These are phyloP conservation scores for Eimeria praecox DNA, from an alignment of 169 alveolate genomes.

Conservation along the genomic window DNA sequence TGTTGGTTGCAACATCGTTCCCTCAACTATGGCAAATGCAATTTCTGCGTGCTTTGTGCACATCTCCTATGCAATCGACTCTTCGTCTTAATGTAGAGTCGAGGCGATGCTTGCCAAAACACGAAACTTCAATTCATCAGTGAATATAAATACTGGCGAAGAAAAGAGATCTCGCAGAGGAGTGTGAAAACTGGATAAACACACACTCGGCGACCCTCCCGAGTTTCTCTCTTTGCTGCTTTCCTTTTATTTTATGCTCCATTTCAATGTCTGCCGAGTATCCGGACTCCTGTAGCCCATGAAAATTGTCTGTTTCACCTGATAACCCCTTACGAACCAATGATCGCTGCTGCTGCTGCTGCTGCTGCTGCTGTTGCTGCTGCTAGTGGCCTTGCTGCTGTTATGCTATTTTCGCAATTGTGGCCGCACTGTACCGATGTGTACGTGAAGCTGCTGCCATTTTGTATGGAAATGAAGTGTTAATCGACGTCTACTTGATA, in stretches of 20 bases:
- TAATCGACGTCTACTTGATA: background rate
- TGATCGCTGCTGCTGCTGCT: background rate
- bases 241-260: background rate
- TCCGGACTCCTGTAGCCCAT: background rate
- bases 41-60: conserved; percentile 8
- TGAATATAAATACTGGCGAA: background rate
- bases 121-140: background rate
- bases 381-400: background rate
- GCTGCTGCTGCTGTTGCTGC: background rate
- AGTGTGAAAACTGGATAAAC: background rate
- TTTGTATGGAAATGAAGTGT: background rate
- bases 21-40: background rate
- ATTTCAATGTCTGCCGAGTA: background rate
- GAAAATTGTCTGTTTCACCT: background rate
- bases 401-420: background rate
- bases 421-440: background rate
- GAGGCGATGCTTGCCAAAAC: background rate
- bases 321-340: background rate
- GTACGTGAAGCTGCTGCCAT: background rate
- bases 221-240: background rate
- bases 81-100: background rate
- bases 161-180: background rate
- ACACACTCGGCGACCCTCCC: background rate
- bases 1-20: background rate
- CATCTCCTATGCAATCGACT: background rate